phyloP scores from a whole-genome alignment of 352 stramenopile genomes.

The Phytophthora pini region DNA sequence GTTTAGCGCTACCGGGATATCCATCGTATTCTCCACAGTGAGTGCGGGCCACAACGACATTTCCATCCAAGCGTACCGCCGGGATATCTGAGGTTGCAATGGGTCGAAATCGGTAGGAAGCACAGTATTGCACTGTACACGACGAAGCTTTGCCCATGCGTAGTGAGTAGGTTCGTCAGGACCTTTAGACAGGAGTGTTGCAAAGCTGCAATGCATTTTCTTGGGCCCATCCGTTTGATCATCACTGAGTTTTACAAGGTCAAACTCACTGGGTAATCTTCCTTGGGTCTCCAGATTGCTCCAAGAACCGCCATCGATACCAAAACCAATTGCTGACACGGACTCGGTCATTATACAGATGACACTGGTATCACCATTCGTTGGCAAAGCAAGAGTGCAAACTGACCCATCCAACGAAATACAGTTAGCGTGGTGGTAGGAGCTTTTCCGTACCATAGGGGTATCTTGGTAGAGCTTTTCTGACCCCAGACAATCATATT shows the following conservation, averaged over 20 bases:
- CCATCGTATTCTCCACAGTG: slow-evolving; percentile 45
- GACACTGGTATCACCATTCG: slow-evolving; percentile 1
- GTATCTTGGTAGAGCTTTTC: slow-evolving; percentile 18
- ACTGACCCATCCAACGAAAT: slow-evolving; percentile 38
- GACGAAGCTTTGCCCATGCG: slow-evolving; percentile 43
- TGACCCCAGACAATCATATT: slow-evolving; percentile 16
- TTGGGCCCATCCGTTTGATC: slow-evolving; percentile 18
- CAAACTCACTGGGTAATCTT: slow-evolving; percentile 52
- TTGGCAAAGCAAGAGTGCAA: slow-evolving; percentile 25
- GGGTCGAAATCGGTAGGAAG: slow-evolving; percentile 59
- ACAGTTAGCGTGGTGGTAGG: slow-evolving; percentile 31
- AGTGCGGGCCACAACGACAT: slow-evolving; percentile 55
- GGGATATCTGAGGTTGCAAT: slow-evolving; percentile 42
- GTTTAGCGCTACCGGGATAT: slow-evolving; percentile 33
- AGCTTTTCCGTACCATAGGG: slow-evolving; percentile 1
- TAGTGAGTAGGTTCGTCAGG: slow-evolving; percentile 31
- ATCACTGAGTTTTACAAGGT: slow-evolving; percentile 50
- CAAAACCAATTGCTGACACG: slow-evolving; percentile 36
- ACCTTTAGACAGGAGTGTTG: slow-evolving; percentile 18
- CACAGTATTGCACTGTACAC: slow-evolving; percentile 44
- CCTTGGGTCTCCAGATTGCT: slow-evolving; percentile 25
- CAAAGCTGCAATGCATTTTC: slow-evolving; percentile 37
- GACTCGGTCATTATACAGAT: slow-evolving; percentile 45
- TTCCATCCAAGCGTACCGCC: slow-evolving; percentile 64
- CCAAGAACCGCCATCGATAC: slow-evolving; percentile 38